Conservation (phyloP, 106 monocot species). For the Alisma plantagoaquatica region DNA sequence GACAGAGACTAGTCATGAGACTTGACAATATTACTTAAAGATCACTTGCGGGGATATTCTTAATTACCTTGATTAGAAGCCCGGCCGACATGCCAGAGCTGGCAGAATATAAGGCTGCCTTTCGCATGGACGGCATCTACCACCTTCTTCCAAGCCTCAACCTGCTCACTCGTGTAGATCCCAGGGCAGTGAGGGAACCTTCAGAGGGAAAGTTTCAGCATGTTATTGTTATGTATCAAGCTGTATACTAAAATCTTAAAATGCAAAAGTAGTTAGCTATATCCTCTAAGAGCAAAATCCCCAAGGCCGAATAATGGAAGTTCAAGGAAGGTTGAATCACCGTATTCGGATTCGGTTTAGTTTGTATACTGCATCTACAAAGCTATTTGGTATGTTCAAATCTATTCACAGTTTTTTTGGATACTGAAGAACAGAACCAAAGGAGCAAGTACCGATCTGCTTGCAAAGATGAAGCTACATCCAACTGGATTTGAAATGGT, state of each 20-base stretch:
- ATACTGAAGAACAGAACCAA: neutral
- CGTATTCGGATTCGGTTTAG: no score
- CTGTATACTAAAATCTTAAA: neutral
- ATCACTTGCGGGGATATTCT: no score
- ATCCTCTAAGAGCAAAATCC: no score
- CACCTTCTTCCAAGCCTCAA: conserved; percentile 91
- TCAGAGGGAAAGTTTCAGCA: neutral
- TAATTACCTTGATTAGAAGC: conserved; percentile 74
- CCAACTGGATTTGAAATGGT: neutral
- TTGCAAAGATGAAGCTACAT: no score
- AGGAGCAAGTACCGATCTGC: neutral
- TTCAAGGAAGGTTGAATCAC: no score
- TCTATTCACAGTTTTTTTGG: neutral
- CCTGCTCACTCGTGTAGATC: conserved; percentile 76
- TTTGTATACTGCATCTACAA: neutral
- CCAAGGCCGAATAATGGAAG: no score
- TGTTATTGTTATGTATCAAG: neutral
- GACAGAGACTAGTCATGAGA: no score
- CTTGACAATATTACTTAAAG: no score
- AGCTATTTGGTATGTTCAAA: neutral
- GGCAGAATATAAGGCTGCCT: conserved; percentile 88
- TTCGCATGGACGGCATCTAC: conserved; percentile 93
- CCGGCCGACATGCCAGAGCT: conserved; percentile 96
- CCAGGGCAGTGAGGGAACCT: conserved; percentile 96
- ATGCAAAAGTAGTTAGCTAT: no score